Conservation (phyloP, 2,329 filamentous ascomycete genomes). For the Clonostachys solani region DNA sequence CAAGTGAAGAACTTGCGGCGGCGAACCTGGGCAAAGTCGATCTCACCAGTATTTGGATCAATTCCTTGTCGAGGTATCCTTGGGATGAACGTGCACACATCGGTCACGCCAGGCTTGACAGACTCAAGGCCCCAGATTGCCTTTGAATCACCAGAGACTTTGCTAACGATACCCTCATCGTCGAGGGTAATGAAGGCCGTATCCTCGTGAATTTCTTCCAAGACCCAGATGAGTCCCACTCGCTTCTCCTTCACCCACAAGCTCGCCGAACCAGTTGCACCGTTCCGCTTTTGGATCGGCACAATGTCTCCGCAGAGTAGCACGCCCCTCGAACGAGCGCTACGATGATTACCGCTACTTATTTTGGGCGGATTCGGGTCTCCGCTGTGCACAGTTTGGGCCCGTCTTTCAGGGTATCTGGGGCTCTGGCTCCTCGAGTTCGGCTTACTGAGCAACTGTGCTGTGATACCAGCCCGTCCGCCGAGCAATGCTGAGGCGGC, state of each 20-base stretch:
- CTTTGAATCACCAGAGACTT: constrained; percentile 69
- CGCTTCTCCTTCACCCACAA: constrained; percentile 98
- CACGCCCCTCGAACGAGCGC: constrained; percentile 79
- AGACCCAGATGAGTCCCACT: constrained; percentile 90
- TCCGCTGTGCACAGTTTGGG: constrained; percentile 60
- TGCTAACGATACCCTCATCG: constrained; percentile 69
- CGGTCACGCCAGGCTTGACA: constrained; percentile 57
- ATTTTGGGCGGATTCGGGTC: constrained; percentile 52
- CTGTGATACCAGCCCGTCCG: constrained; percentile 73
- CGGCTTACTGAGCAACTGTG: constrained; percentile 81
- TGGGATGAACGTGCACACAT: constrained; percentile 76
- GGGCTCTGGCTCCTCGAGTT: constrained; percentile 48
- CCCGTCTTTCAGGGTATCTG: constrained; percentile 49
- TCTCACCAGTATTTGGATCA: constrained; percentile 63
- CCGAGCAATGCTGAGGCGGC: constrained; percentile 57
- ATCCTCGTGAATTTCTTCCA: constrained; percentile 97
- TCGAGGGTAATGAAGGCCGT: constrained; percentile 74
- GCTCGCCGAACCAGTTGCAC: constrained; percentile 85
- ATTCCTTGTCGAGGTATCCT: constrained; percentile 74
- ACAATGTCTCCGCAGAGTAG: constrained; percentile 96
- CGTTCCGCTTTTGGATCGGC: constrained; percentile 94
- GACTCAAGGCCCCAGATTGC: constrained; percentile 80
- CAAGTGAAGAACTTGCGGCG: constrained; percentile 81
- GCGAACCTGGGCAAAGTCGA: constrained; percentile 74
- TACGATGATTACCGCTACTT: constrained; percentile 56